Percentiles rank a stretch among this genome's conserved stretches.
phyloP scores from a whole-genome alignment of 192 early-diverging fungal species.

The Phycomyces blakesleeanus region DNA sequence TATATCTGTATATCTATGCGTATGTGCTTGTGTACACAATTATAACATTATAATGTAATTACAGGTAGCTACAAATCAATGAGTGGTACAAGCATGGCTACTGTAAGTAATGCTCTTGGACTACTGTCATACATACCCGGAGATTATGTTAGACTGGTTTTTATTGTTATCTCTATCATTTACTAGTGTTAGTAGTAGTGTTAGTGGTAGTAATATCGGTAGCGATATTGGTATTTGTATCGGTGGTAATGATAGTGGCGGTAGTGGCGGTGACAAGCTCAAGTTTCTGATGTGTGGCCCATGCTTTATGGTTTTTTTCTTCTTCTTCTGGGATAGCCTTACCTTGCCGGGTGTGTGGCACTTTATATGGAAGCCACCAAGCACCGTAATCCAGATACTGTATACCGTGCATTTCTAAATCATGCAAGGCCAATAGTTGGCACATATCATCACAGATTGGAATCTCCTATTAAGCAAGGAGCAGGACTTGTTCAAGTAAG shows the following conservation, averaged over 20 bases:
- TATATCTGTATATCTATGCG: no score
- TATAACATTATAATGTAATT: constrained; percentile 19
- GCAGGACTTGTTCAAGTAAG: constrained; percentile 46
- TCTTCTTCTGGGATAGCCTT: constrained; percentile 30
- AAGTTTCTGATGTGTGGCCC: not conserved
- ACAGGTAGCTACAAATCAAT: constrained; percentile 36
- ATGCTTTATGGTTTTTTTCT: not conserved
- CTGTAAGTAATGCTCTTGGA: constrained; percentile 16
- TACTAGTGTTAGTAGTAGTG: no score
- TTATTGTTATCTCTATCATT: no score
- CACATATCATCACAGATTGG: not conserved
- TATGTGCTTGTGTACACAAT: no score
- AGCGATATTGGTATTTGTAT: no score
- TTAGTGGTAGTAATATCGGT: no score
- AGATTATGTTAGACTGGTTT: no score
- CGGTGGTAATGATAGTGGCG: no score
- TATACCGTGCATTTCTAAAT: constrained; percentile 26
- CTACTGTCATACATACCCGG: no score
- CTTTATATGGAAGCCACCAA: constrained; percentile 36
- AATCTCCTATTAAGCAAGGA: constrained; percentile 35
- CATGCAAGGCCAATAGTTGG: constrained; percentile 12
- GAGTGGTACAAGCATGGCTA: constrained; percentile 58
- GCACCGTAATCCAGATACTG: constrained; percentile 7
- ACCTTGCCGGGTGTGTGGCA: constrained; percentile 43
- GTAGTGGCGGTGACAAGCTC: no score